Evolutionary conservation across 2,329 filamentous ascomycete species (phyloP), one percentile per base, ranked within the genome.

Genomic region (Metarhizium brunneum): DNA sequence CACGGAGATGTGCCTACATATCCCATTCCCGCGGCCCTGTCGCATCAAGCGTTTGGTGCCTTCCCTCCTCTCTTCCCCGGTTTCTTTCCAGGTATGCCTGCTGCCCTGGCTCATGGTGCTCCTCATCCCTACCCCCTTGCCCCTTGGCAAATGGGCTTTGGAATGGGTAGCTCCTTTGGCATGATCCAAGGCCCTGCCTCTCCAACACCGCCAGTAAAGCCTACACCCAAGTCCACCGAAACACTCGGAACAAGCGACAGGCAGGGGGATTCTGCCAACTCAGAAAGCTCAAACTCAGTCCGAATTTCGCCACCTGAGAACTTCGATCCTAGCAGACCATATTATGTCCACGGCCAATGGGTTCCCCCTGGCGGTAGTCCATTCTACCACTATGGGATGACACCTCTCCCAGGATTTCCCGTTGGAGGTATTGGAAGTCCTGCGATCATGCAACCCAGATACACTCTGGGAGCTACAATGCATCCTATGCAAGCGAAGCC

Each of bases 311-410:
- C 73, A 11, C 70, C 73, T 0, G 75, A 76, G 18, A 72, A 76
- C 53, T 74, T 77, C 54, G 78, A 81, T 53, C 70, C 68, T 30
- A 71, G 62, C 36, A 73, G 73, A 40, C 74, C 77, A 1, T 77
- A 75, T 60, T 67, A 71, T 56, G 68, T 67, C 62, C 76, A 78
- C 52, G 73, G 75, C 0, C 74, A 77, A 53, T 70, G 74, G 67
- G 63, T 75, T 59, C 69, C 75, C 57, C 72, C 66, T 4, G 59
- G 63, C 32, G 60, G 61, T 14, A 54, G 61, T 16, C 57, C 60
- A 7, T 60, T 63, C 50, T 64, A 64, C 25, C 63, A 65, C 4
- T 64, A 65, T 54, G 63, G 64, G 38, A 63, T 71, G 60, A 59
- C 67, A 52, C 55, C 65, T 43, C 52, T 65, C 32, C 60, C 61